Evolutionary conservation across 2,329 filamentous ascomycete genomes (phyloP).

Genomic region (Mycosphaerella sp.): DNA sequence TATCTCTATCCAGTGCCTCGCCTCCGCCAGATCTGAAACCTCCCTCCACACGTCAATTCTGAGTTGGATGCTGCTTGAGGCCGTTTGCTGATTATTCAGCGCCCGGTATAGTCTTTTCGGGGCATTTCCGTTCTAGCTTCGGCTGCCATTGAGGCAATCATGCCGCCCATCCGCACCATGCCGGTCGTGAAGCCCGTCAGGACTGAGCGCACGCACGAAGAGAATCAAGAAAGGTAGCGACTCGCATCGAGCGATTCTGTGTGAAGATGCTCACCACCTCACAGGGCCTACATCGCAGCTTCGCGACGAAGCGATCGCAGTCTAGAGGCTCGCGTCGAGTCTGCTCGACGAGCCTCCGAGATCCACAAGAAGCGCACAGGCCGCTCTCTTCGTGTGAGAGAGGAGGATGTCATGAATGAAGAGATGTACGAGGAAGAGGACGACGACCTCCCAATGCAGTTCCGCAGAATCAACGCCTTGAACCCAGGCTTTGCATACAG

Average conservation of each 20-base stretch:
- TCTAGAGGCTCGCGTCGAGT: constrained; percentile 81
- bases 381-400: constrained; percentile 71
- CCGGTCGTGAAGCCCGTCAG: constrained; percentile 43
- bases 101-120: background rate
- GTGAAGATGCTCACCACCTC: background rate
- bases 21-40: too few relatives aligned
- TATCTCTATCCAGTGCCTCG: too few relatives aligned
- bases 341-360: constrained; percentile 78
- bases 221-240: constrained; percentile 64
- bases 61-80: background rate
- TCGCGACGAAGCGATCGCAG: constrained; percentile 81
- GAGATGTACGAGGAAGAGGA: constrained; percentile 97
- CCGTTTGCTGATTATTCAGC: background rate
- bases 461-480: constrained; percentile 57
- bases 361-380: constrained; percentile 86
- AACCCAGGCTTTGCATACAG: constrained; percentile 38
- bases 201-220: constrained; percentile 70
- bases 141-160: constrained; percentile 12
- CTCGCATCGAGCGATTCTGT: constrained; percentile 19
- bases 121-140: background rate
- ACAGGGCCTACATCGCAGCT: constrained; percentile 82
- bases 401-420: constrained; percentile 81
- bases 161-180: constrained; percentile 35
- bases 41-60: background rate
- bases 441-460: constrained; percentile 66